Base-by-base conservation (phyloP, 805 yeast genomes). In the Candida palmyrensis region DNA sequence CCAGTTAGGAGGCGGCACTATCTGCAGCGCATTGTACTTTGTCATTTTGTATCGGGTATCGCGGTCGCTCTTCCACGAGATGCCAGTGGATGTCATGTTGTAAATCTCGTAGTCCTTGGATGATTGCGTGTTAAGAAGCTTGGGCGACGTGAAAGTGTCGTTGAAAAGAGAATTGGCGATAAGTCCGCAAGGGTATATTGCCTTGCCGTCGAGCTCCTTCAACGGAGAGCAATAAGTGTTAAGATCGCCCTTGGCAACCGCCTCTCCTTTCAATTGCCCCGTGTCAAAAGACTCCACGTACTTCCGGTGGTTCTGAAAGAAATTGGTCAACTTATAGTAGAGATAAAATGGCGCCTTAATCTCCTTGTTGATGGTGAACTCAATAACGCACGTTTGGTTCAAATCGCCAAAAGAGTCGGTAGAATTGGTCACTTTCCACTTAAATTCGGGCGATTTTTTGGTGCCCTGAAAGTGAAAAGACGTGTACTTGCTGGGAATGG, bases 1-100 rank as follows among this genome's bases (percentile, higher is more conserved):
- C 98, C 98, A 90, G 61, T 83, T 86, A 33, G 92, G 95, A 5
- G 98, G 98, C 9, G 98, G 98, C 2, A 80, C 92, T 27, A 90
- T 80, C 10, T 87, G 79, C 18, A 66, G 51, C 6, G 79, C 66
- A 26, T 70, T 66, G 54, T 92, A 89, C 34, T 65, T 45, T 1
- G 97, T 82, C 50, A 73, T 77, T 62, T 82, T 77, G 63, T 74
- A 90, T 42, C 84, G 72, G 38, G 53, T 55, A 25, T 74, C 62
- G 35, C 75, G 66, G 58, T 92, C 97, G 2, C 87, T 68, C 2
- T 74, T 41, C 98, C 98, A 90, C 3, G 97, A 82, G 35, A 90
- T 90, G 4, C 76, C 87, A 18, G 58, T 53, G 39, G 72, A 68
- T 3, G 73, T 53, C 44, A 78, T 55, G 9, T 49, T 60, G 62